phyloP scores from a whole-genome alignment of 805 yeast genomes.

The Cyberlindnera petersonii region DNA sequence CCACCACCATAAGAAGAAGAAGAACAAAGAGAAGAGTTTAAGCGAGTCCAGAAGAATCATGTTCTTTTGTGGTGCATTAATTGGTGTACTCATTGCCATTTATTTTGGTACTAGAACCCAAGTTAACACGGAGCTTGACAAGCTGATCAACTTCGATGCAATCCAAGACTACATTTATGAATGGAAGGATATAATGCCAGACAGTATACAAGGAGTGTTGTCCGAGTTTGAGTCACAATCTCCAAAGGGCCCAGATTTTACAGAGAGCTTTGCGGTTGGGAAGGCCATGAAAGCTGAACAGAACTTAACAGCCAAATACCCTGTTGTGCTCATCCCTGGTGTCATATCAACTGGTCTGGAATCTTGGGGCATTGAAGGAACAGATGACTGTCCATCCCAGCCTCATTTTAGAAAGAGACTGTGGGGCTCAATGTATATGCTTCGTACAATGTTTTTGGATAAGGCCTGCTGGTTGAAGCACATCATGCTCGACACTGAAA shows the following conservation, averaged over 20 bases:
- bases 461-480: slow-evolving; percentile 93
- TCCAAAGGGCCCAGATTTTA: slow-evolving; percentile 40
- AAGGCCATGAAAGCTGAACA: slow-evolving; percentile 49
- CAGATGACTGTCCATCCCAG: slow-evolving; percentile 75
- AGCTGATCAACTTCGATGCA: slow-evolving; percentile 37
- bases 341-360: slow-evolving; percentile 94
- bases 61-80: slow-evolving; percentile 65
- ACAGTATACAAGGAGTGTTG: slow-evolving; percentile 54
- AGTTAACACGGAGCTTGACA: slow-evolving; percentile 34
- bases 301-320: slow-evolving; percentile 55
- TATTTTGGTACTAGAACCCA: slow-evolving; percentile 49
- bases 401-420: slow-evolving; percentile 84
- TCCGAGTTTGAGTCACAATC: slow-evolving; percentile 40
- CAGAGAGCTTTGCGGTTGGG: slow-evolving; percentile 90
- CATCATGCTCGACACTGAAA: slow-evolving; percentile 80
- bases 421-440: slow-evolving; percentile 98
- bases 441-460: slow-evolving; percentile 85
- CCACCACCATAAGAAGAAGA: not conserved
- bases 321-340: slow-evolving; percentile 93
- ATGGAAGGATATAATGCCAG: slow-evolving; percentile 73
- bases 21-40: not conserved
- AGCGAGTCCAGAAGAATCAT: slow-evolving; percentile 48
- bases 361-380: slow-evolving; percentile 81
- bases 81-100: slow-evolving; percentile 65
- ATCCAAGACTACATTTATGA: slow-evolving; percentile 59